These are phyloP conservation scores for Alnus rubra DNA, from an alignment of 306 rosid species.

Conservation along the genomic window DNA sequence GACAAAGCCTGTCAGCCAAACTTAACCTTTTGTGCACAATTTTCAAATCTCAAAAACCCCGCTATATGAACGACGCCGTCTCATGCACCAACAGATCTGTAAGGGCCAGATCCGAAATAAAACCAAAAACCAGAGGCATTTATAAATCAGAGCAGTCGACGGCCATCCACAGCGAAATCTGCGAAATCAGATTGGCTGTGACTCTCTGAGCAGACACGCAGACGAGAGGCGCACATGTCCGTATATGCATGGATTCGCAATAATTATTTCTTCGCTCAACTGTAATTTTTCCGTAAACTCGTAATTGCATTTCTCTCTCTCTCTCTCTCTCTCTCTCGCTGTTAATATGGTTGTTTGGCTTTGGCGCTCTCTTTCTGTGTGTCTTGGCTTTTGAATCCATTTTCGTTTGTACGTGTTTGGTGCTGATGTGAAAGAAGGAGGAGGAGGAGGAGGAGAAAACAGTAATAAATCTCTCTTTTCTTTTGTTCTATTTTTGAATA, in stretches of 20 bases:
- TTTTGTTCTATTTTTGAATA: background rate
- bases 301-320: background rate
- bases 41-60: background rate
- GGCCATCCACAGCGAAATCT: slow-evolving; percentile 29
- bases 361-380: slow-evolving; percentile 13
- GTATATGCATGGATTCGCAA: background rate
- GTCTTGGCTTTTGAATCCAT: background rate
- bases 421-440: slow-evolving; percentile 16
- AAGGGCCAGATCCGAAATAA: slow-evolving; percentile 30
- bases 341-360: background rate
- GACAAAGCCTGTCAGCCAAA: slow-evolving; percentile 24
- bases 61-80: slow-evolving; percentile 8
- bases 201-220: background rate
- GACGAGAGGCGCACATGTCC: background rate
- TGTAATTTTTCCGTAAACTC: background rate
- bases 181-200: slow-evolving; percentile 18
- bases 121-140: background rate
- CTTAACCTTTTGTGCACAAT: slow-evolving; percentile 19
- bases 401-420: slow-evolving; percentile 2
- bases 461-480: too few species aligned
- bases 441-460: background rate
- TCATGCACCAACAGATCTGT: too few species aligned
- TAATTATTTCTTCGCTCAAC: background rate
- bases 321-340: background rate
- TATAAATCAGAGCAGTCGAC: slow-evolving; percentile 6